Evolutionary conservation across 2,329 filamentous ascomycete genomes (phyloP), one percentile per base, ranked within the genome.

Genomic region (Epichloe brachyelytri): DNA sequence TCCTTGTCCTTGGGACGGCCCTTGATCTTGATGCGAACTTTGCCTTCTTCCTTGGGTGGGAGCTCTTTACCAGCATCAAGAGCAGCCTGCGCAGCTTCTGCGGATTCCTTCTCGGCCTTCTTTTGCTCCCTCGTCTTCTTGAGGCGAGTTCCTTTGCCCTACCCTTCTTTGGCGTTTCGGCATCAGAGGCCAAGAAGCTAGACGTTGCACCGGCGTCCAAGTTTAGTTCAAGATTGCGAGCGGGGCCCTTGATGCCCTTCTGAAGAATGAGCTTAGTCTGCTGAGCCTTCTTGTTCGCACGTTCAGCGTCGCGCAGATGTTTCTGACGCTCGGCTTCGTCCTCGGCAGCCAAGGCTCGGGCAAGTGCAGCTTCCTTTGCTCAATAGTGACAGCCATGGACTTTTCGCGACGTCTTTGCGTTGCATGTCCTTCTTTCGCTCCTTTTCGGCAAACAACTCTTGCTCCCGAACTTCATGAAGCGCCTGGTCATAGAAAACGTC

Each of bases 371-470:
- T 56, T 93, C 86, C 70, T 94, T 64, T 89, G 84, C 64, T 96
- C 91, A 60, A 94, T 86, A 6, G 89, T 91, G 53, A 94, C 85
- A 4, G 89, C 89, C 75, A 96, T 89, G 4, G 91, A 95, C 72
- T 96, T 96, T 66, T 97, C 91, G 17, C 93, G 85, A 43, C 93
- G 84, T 54, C 93, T 82, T 97, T 98, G 56, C 93, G 86, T 66
- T 98, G 93, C 88, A 98, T 97, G 63, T 98, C 93, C 73, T 98
- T 98, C 74, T 98, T 98, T 57, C 93, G 88, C 69, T 98, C 93
- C 71, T 98, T 98, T 68, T 98, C 93, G 54, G 91, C 89, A 54
- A 86, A 85, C 7, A 96, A 76, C 65, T 96, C 91, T 57, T 88
- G 88, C 55, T 89, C 85, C 58, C 93, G 86, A 2, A 97, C 91